Conservation (phyloP, 2,329 filamentous ascomycete genomes). For the Scolecobasidium constrictum region DNA sequence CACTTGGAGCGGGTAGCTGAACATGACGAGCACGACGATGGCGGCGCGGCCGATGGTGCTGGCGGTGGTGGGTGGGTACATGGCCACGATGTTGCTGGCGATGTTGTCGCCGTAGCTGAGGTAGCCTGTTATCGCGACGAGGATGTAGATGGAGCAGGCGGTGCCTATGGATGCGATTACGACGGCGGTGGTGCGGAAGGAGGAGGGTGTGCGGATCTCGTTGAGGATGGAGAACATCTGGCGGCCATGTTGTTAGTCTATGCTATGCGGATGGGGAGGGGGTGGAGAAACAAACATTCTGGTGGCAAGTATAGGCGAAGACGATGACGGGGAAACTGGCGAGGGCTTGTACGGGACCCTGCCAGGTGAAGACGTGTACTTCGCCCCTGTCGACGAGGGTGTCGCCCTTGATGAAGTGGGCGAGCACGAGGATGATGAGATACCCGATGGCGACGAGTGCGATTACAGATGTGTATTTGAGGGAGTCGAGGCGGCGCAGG, state of each 20-base stretch:
- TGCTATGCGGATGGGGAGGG: constrained; percentile 1
- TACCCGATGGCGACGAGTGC: constrained; percentile 91
- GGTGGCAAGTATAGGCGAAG: constrained; percentile 98
- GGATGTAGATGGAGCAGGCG: constrained; percentile 74
- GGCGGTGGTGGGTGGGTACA: constrained; percentile 70
- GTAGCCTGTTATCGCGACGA: constrained; percentile 92
- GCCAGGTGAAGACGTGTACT: constrained; percentile 68
- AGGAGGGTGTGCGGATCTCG: constrained; percentile 79
- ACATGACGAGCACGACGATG: constrained; percentile 91
- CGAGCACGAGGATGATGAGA: constrained; percentile 82
- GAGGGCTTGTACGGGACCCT: constrained; percentile 64
- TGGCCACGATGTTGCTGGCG: constrained; percentile 83
- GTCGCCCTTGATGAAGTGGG: constrained; percentile 75
- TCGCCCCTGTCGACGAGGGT: constrained; percentile 61
- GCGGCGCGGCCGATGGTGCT: constrained; percentile 91
- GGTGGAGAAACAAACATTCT: constrained; percentile 57
- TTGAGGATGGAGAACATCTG: constrained; percentile 99
- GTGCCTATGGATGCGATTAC: constrained; percentile 77
- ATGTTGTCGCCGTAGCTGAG: constrained; percentile 88
- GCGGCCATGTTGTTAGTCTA: too few relatives aligned
- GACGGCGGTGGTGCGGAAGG: constrained; percentile 65
- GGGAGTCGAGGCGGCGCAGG: constrained; percentile 77
- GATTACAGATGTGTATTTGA: constrained; percentile 93
- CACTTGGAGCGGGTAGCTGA: constrained; percentile 90
- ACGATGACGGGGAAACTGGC: constrained; percentile 90